phyloP scores from a whole-genome alignment of 768 basidiomycete genomes.

The Cyclocybe cylindracea region DNA sequence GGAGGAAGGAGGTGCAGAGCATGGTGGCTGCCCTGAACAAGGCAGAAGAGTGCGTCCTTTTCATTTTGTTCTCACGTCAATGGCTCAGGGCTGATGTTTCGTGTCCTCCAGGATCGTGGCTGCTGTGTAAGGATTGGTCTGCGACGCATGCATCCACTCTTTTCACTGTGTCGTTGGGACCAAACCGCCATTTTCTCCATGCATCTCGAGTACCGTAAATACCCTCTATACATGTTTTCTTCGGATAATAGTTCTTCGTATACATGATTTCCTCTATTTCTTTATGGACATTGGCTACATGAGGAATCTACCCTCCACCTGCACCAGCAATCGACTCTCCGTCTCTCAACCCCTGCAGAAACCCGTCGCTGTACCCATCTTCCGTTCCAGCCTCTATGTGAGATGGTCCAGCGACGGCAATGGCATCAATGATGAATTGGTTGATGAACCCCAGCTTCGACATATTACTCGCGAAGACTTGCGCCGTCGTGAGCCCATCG shows the following conservation, averaged over 20 bases:
- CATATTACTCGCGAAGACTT: constrained; percentile 50
- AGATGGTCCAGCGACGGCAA: constrained; percentile 33
- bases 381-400: constrained; percentile 40
- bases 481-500: constrained; percentile 59
- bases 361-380: constrained; percentile 44
- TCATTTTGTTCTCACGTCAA: constrained; percentile 1
- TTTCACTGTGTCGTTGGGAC: not conserved
- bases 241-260: constrained; percentile 13
- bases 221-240: constrained; percentile 22
- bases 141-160: not conserved
- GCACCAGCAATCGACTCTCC: constrained; percentile 30
- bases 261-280: constrained; percentile 1
- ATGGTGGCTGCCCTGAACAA: constrained; percentile 96
- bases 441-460: constrained; percentile 60
- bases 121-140: constrained; percentile 23
- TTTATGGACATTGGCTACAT: too few relatives aligned
- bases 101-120: constrained; percentile 29
- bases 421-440: constrained; percentile 58
- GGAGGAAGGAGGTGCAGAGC: constrained; percentile 90
- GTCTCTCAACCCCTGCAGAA: constrained; percentile 48
- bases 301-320: not conserved
- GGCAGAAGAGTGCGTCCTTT: constrained; percentile 82
- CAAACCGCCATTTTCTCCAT: constrained; percentile 2
- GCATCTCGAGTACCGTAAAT: constrained; percentile 18
- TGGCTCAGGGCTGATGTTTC: constrained; percentile 5